Percentiles rank a stretch among this genome's conserved stretches.
Evolutionary conservation across 306 rosid species (phyloP).

Genomic region (Cucumis sativus): DNA sequence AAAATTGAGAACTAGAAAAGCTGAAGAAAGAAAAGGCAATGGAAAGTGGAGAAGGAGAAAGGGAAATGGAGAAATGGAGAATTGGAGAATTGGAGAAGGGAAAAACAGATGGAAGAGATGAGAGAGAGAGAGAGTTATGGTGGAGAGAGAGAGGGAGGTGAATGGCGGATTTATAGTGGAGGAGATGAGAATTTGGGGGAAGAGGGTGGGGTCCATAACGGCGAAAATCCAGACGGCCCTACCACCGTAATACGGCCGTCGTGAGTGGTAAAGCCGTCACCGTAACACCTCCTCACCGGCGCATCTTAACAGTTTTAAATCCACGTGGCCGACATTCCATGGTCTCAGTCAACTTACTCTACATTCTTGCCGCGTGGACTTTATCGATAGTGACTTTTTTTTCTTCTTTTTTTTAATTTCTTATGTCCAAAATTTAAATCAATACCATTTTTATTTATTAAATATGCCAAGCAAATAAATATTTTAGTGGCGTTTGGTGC

Average conservation of each 20-base stretch:
- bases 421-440: no score
- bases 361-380: background rate
- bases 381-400: background rate
- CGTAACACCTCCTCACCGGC: background rate
- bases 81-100: background rate
- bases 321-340: slow-evolving; percentile 28
- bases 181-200: background rate
- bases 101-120: background rate
- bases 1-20: background rate
- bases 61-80: no score
- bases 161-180: slow-evolving; percentile 51
- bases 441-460: no score
- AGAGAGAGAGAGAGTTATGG: background rate
- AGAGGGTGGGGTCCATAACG: slow-evolving; percentile 10
- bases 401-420: no score
- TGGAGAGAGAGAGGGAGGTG: background rate
- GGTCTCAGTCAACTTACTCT: background rate
- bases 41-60: no score
- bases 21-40: background rate
- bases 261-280: background rate
- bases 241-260: slow-evolving; percentile 15
- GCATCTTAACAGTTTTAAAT: background rate
- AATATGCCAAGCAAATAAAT: no score
- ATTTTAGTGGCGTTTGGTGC: no score
- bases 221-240: background rate